A percentile compares a stretch with the other conserved stretches of the same genome.
phyloP scores from a whole-genome alignment of 495 filamentous ascomycete species.

The Diplogelasinospora grovesii region DNA sequence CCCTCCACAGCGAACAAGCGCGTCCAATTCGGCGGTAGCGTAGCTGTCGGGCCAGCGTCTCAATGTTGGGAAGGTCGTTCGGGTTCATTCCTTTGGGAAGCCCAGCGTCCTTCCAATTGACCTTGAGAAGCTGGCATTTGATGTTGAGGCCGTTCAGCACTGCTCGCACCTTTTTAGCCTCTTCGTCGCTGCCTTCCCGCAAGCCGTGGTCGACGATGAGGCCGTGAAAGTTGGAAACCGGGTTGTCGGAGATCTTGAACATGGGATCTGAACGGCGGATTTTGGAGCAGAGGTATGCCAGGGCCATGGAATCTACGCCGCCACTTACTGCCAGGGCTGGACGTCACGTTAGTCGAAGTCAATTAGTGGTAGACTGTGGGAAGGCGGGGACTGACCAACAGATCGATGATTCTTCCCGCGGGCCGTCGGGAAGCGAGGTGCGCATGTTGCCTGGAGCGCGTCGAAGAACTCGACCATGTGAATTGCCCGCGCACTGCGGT shows the following conservation, averaged over 20 bases:
- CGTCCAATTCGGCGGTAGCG: constrained; percentile 65
- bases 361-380: not conserved
- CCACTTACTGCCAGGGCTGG: constrained; percentile 83
- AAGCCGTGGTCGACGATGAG: constrained; percentile 77
- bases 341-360: not conserved
- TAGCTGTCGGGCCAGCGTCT: constrained; percentile 67
- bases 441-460: constrained; percentile 45
- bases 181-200: constrained; percentile 57
- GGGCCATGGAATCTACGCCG: constrained; percentile 92
- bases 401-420: constrained; percentile 16
- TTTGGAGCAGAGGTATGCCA: constrained; percentile 64
- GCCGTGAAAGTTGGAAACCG: constrained; percentile 43
- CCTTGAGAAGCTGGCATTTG: constrained; percentile 22
- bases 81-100: too few species aligned
- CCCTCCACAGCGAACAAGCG: constrained; percentile 44
- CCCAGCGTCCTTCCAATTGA: constrained; percentile 3
- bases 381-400: constrained; percentile 31
- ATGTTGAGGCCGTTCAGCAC: constrained; percentile 41
- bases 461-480: constrained; percentile 45
- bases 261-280: constrained; percentile 9
- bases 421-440: constrained; percentile 30
- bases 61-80: constrained; percentile 54
- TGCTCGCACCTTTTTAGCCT: constrained; percentile 63
- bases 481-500: constrained; percentile 41
- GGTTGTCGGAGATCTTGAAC: constrained; percentile 31